Evolutionary conservation across 768 basidiomycete genomes (phyloP).

Genomic region (Mycena belliarum): DNA sequence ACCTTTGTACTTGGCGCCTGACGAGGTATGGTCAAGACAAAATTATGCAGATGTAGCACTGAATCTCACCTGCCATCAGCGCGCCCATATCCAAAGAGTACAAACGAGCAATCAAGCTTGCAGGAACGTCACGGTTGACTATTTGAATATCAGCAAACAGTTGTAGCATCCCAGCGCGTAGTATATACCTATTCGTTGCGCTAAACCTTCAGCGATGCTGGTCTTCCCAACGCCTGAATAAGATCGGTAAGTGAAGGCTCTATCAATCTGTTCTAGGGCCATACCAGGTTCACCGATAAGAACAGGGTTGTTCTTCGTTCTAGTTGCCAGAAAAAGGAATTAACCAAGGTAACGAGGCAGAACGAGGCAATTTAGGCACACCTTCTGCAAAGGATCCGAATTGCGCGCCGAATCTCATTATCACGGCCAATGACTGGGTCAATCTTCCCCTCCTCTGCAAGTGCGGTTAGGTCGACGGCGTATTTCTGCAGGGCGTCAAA

Average conservation of each 20-base stretch:
- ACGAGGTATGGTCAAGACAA: neutral
- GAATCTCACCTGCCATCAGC: slow-evolving; percentile 67
- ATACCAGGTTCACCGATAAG: slow-evolving; percentile 94
- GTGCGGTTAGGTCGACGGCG: slow-evolving; percentile 80
- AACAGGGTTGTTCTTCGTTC: slow-evolving; percentile 97
- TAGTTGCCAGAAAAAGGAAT: slow-evolving; percentile 26
- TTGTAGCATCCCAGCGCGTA: too few species aligned
- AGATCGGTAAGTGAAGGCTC: too few species aligned
- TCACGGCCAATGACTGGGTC: slow-evolving; percentile 94
- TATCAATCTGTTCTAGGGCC: too few species aligned
- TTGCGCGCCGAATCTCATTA: slow-evolving; percentile 83
- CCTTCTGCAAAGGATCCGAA: slow-evolving; percentile 84
- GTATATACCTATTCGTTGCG: slow-evolving; percentile 70
- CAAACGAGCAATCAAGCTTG: slow-evolving; percentile 68
- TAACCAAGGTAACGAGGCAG: neutral
- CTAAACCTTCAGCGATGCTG: slow-evolving; percentile 91
- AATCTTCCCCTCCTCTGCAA: slow-evolving; percentile 92
- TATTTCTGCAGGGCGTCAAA: slow-evolving; percentile 93
- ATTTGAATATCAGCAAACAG: neutral
- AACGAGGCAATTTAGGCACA: slow-evolving; percentile 22
- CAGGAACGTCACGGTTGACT: slow-evolving; percentile 87
- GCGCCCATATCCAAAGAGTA: slow-evolving; percentile 95
- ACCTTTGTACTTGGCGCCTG: slow-evolving; percentile 83
- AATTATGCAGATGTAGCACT: neutral
- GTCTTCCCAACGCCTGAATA: slow-evolving; percentile 97